Base-by-base conservation (phyloP, 805 yeast species). In the Yarrowia keelungensis region DNA sequence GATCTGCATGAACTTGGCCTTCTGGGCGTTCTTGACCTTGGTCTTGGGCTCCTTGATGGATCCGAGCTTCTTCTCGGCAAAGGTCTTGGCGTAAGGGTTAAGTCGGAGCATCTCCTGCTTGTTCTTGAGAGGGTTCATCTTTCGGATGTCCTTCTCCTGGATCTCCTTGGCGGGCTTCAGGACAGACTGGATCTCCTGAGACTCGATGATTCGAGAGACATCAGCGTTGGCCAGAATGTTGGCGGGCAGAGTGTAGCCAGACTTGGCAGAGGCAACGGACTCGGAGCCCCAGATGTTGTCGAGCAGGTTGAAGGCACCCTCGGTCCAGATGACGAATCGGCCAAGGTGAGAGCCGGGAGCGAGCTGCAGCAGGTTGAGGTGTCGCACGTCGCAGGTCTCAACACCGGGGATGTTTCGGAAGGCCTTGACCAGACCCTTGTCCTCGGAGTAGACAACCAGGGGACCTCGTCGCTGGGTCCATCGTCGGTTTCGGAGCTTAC, bases 341-440 rank as follows among this genome's bases (percentile, higher is more conserved):
- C 99, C 99, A 80, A 95, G 87, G 88, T 95, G 99, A 81, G 98
- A 97, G 90, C 99, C 99, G 84, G 99, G 99, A 79, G 99, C 99
- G 81, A 95, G 90, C 87, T 94, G 98, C 82, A 95, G 89, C 79
- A 95, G 87, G 86, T 95, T 95, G 80, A 95, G 88, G 81, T 93
- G 86, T 79, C 89, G 85, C 78, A 95, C 99, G 82, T 89, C 86
- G 79, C 94, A 88, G 80, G 97, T 89, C 87, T 95, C 99, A 77
- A 95, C 98, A 90, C 99, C 99, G 84, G 99, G 99, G 76, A 95
- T 86, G 91, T 95, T 95, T 91, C 98, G 93, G 89, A 95, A 92
- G 74, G 99, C 99, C 88, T 92, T 91, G 82, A 90, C 96, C 71
- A 95, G 80, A 87, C 98, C 98, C 82, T 93, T 91, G 89, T 96